Percentiles rank a stretch among this genome's conserved stretches.
These are phyloP conservation scores for Trametes versicolor DNA, from an alignment of 1,284 basidiomycete species.

Conservation along the genomic window DNA sequence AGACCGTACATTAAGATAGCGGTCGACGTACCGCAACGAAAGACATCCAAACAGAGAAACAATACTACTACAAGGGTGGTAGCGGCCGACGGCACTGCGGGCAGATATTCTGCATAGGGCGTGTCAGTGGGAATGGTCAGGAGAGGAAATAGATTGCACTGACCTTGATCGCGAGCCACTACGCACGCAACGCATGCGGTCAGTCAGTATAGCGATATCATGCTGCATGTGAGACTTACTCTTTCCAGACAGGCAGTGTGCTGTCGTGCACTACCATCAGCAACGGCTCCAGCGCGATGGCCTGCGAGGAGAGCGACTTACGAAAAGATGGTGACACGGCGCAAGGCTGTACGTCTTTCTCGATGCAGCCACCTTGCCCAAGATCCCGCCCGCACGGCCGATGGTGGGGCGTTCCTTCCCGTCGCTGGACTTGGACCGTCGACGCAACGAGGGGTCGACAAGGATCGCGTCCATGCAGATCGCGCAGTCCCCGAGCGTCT, in stretches of 20 bases:
- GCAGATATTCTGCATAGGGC: constrained; percentile 75
- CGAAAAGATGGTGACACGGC: constrained; percentile 90
- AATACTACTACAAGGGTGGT: constrained; percentile 69
- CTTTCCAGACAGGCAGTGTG: constrained; percentile 88
- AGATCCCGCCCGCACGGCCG: constrained; percentile 42
- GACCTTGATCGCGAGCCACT: constrained; percentile 93
- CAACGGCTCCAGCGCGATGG: background rate
- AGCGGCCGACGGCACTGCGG: constrained; percentile 87
- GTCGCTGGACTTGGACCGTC: constrained; percentile 38
- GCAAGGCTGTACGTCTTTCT: constrained; percentile 84
- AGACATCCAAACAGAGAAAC: background rate
- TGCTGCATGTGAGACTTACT: constrained; percentile 48
- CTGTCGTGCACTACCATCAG: constrained; percentile 38
- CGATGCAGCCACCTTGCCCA: constrained; percentile 55
- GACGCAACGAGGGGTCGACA: constrained; percentile 54
- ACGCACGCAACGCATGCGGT: constrained; percentile 22
- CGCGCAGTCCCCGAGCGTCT: constrained; percentile 83
- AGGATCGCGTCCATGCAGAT: constrained; percentile 92
- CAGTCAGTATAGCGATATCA: constrained; percentile 6
- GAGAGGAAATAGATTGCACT: constrained; percentile 15
- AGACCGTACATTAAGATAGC: background rate
- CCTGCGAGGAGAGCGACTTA: constrained; percentile 50
- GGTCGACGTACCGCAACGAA: background rate
- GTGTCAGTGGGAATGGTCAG: background rate
- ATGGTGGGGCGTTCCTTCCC: constrained; percentile 41